phyloP scores from a whole-genome alignment of 2,329 filamentous ascomycete species.

The Trichophyton equinum region DNA sequence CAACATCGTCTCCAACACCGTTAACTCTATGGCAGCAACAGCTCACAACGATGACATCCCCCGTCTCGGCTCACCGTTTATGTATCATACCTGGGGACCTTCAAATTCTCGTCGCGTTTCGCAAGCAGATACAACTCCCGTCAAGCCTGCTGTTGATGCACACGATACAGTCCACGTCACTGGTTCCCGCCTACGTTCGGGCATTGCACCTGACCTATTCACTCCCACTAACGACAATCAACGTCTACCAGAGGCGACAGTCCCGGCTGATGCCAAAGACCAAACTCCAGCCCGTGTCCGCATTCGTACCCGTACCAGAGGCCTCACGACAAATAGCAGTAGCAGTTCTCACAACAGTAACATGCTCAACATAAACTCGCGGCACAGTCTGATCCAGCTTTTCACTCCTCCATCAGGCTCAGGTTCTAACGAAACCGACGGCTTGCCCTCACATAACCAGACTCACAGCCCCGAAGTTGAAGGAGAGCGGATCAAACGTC shows the following conservation, averaged over 20 bases:
- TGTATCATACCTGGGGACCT: conserved; percentile 39
- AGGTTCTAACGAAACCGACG: conserved; percentile 14
- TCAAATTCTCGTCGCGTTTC: conserved; percentile 22
- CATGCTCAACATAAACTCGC: conserved; percentile 21
- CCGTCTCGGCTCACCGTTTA: conserved; percentile 38
- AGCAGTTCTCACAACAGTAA: conserved; percentile 13
- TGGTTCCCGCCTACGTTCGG: conserved; percentile 36
- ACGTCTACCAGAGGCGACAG: conserved; percentile 20
- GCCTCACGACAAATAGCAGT: conserved; percentile 48
- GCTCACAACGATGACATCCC: conserved; percentile 15
- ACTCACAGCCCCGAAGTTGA: conserved; percentile 7
- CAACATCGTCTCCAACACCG: background rate
- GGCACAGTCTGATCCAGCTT: conserved; percentile 41
- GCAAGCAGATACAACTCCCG: conserved; percentile 11
- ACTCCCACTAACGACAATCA: conserved; percentile 46
- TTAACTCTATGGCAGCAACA: background rate
- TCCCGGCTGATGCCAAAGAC: background rate
- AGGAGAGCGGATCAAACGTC: conserved; percentile 31
- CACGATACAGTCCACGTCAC: conserved; percentile 36
- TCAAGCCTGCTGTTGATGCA: conserved; percentile 22
- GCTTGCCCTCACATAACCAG: conserved; percentile 13
- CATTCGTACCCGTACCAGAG: conserved; percentile 48
- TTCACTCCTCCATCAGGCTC: conserved; percentile 39
- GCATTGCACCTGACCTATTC: conserved; percentile 44
- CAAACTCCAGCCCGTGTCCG: conserved; percentile 27